Conservation (phyloP, 148 eudicot species). For the Chenopodium formosanum region DNA sequence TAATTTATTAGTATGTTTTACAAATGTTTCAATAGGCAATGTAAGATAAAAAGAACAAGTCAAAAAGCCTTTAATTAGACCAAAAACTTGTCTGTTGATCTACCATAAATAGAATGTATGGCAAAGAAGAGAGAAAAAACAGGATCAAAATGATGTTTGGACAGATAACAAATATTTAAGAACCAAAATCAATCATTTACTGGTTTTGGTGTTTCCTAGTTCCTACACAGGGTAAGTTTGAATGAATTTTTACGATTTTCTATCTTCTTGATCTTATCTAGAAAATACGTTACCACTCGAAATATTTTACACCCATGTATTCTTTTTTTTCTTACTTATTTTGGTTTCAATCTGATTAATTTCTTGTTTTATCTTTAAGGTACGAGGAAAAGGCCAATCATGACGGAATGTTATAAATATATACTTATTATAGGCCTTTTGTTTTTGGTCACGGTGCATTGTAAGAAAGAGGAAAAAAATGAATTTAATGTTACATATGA, state of each 20-base stretch:
- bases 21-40: background rate
- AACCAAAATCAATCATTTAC: background rate
- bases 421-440: conserved; percentile 10
- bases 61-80: conserved; percentile 8
- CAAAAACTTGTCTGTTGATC: background rate
- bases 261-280: background rate
- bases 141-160: background rate
- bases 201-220: background rate
- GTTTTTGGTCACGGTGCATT: conserved; percentile 13
- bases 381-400: conserved; percentile 1
- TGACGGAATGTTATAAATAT: conserved; percentile 13
- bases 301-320: background rate
- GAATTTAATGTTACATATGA: conserved; percentile 28
- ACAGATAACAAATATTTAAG: background rate
- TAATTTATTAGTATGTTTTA: no score
- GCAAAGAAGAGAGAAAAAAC: background rate
- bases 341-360: background rate
- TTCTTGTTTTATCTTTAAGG: background rate
- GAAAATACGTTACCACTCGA: background rate
- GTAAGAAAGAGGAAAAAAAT: conserved; percentile 49
- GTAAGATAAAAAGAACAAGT: background rate
- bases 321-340: background rate
- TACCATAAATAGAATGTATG: background rate
- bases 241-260: background rate
- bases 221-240: background rate